Conservation (phyloP, 2,329 filamentous ascomycete species). For the Fusarium gaditjirri region DNA sequence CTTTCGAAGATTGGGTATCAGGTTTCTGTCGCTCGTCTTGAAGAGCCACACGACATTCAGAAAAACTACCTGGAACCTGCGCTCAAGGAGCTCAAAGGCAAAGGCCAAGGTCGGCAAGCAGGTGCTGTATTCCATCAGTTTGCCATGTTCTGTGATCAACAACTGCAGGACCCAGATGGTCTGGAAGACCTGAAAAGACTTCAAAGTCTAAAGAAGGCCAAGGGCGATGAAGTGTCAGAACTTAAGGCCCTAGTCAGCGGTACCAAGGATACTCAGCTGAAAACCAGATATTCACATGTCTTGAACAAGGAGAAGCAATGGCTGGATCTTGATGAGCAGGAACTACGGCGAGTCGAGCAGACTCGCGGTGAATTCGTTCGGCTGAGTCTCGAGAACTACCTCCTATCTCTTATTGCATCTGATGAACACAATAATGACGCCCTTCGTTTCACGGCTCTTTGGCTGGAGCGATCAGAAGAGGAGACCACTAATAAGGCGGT, state of each 20-base stretch:
- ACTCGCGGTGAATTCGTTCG: constrained; percentile 86
- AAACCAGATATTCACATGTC: constrained; percentile 67
- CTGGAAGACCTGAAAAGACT: constrained; percentile 86
- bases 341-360: constrained; percentile 81
- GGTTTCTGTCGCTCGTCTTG: constrained; percentile 87
- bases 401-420: constrained; percentile 84
- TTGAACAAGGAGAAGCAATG: constrained; percentile 82
- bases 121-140: constrained; percentile 95
- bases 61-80: constrained; percentile 86
- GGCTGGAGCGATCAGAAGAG: constrained; percentile 88
- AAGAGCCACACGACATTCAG: constrained; percentile 91
- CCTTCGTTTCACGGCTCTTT: constrained; percentile 90
- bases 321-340: constrained; percentile 89
- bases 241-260: constrained; percentile 69
- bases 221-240: constrained; percentile 81
- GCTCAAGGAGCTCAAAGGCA: constrained; percentile 80
- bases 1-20: constrained; percentile 89
- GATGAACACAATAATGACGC: constrained; percentile 91
- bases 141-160: constrained; percentile 93
- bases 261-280: constrained; percentile 64
- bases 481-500: constrained; percentile 82
- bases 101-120: constrained; percentile 75
- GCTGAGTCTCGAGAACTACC: constrained; percentile 91
- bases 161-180: constrained; percentile 86
- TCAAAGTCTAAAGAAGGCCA: constrained; percentile 80